phyloP scores from a whole-genome alignment of 164 flowering plant species.

The Buxus sempervirens region DNA sequence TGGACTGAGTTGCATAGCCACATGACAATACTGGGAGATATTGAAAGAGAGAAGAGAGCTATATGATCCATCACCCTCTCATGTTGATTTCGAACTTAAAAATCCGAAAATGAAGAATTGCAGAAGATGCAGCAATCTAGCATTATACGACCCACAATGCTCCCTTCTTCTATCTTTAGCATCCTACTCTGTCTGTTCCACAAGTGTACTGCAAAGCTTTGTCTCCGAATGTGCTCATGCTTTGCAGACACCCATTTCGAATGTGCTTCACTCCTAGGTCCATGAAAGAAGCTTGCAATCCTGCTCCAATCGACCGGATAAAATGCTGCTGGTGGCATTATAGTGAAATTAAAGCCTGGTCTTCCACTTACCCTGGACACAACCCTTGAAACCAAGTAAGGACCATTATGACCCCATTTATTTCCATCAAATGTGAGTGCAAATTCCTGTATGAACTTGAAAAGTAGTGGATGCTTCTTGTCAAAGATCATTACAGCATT shows the following conservation, averaged over 20 bases:
- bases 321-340: constrained; percentile 68
- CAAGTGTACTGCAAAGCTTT: constrained; percentile 68
- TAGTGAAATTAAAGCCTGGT: constrained; percentile 55
- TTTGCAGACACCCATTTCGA: constrained; percentile 51
- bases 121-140: constrained; percentile 47
- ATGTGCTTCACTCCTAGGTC: constrained; percentile 35
- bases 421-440: constrained; percentile 79
- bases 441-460: constrained; percentile 79
- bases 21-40: not conserved
- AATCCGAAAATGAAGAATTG: constrained; percentile 28
- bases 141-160: constrained; percentile 47
- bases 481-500: constrained; percentile 91
- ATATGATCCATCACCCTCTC: not conserved
- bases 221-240: constrained; percentile 33
- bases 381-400: constrained; percentile 89
- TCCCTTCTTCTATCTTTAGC: constrained; percentile 58
- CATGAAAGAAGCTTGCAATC: constrained; percentile 43
- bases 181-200: constrained; percentile 79
- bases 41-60: not conserved
- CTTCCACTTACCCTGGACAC: constrained; percentile 40
- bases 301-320: constrained; percentile 85
- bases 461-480: constrained; percentile 63
- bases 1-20: constrained; percentile 23
- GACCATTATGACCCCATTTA: constrained; percentile 98
- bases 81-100: constrained; percentile 15